Conservation (phyloP, 2,329 filamentous ascomycete species). For the Ophiocordyceps robertsii region DNA sequence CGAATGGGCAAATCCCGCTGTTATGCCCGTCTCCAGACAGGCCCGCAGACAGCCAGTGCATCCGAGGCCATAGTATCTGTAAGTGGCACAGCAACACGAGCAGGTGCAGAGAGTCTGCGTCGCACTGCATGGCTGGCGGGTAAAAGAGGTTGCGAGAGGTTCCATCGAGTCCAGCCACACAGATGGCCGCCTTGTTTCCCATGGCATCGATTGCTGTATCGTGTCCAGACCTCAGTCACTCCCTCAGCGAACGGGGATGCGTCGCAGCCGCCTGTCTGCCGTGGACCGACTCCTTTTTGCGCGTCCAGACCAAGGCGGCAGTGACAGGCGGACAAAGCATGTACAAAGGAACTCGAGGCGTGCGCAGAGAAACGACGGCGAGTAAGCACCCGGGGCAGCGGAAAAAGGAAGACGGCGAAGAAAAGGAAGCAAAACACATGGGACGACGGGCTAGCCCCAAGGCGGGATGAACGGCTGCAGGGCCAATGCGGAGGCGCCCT, state of each 20-base stretch:
- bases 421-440: too few relatives aligned
- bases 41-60: neutral
- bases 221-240: neutral
- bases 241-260: too few relatives aligned
- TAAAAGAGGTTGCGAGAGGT: neutral
- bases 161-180: neutral
- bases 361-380: too few relatives aligned
- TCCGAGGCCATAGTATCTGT: too few relatives aligned
- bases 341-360: too few relatives aligned
- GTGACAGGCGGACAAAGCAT: too few relatives aligned
- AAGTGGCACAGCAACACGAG: neutral
- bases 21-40: neutral
- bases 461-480: neutral
- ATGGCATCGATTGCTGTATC: neutral
- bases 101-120: neutral
- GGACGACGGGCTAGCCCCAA: slow-evolving; percentile 1
- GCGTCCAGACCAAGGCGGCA: too few relatives aligned
- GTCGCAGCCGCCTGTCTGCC: too few relatives aligned
- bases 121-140: neutral
- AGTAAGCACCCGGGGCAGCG: too few relatives aligned
- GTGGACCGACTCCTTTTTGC: too few relatives aligned
- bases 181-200: neutral
- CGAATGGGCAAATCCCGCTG: neutral
- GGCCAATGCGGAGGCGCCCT: too few relatives aligned
- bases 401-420: too few relatives aligned